phyloP scores from a whole-genome alignment of 2,329 filamentous ascomycete species.

The Xylariaceae sp. region DNA sequence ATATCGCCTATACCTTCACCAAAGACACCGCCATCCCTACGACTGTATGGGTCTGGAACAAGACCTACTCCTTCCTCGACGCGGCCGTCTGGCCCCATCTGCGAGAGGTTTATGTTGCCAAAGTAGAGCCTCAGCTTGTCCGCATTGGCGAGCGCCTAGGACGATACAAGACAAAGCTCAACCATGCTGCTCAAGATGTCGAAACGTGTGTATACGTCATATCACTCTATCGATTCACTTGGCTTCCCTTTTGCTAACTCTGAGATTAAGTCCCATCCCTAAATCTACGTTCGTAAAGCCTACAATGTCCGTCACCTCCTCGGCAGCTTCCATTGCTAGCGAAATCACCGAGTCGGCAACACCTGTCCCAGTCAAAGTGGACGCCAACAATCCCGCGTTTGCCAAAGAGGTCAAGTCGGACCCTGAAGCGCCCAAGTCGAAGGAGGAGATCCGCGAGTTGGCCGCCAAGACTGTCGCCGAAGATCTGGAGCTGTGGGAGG shows the following conservation, averaged over 20 bases:
- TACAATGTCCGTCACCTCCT: conserved; percentile 26
- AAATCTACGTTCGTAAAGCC: conserved; percentile 41
- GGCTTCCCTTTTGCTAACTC: conserved; percentile 9
- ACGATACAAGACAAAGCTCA: conserved; percentile 58
- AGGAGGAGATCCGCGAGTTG: conserved; percentile 54
- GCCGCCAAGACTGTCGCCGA: conserved; percentile 67
- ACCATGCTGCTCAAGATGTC: conserved; percentile 32
- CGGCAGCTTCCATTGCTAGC: conserved; percentile 23
- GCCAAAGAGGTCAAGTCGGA: conserved; percentile 18
- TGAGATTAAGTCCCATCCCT: conserved; percentile 21
- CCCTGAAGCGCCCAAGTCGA: conserved; percentile 35
- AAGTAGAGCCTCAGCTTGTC: conserved; percentile 91
- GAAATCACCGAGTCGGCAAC: conserved; percentile 24
- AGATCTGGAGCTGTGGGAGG: conserved; percentile 83
- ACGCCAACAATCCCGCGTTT: conserved; percentile 20
- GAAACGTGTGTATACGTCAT: conserved; percentile 27
- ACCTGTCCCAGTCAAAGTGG: conserved; percentile 14
- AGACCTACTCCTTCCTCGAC: conserved; percentile 68
- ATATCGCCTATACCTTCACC: conserved; percentile 63
- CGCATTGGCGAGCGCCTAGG: conserved; percentile 89
- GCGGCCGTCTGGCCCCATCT: conserved; percentile 78
- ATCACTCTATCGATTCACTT: background rate
- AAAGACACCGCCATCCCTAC: conserved; percentile 70
- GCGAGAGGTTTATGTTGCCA: conserved; percentile 78
- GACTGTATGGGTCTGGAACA: conserved; percentile 67